phyloP scores from a whole-genome alignment of 2,329 filamentous ascomycete species.

The Cyanodermella asteris region DNA sequence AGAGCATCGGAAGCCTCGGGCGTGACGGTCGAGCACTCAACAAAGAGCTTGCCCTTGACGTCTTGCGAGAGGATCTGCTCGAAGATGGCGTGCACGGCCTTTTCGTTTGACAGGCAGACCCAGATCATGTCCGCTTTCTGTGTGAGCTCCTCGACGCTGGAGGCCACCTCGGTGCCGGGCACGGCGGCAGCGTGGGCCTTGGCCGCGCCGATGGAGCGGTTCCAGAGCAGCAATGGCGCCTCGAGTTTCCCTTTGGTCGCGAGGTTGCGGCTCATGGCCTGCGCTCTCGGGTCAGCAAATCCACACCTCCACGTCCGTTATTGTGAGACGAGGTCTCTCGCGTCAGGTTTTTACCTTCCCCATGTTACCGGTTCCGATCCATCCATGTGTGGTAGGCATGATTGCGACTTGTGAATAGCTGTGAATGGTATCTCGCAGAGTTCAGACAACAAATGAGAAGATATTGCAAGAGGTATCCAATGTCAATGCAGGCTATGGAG shows the following conservation, averaged over 20 bases:
- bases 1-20: constrained; percentile 54
- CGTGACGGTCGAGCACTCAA: constrained; percentile 76
- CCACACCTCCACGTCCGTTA: constrained; percentile 1
- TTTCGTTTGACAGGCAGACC: constrained; percentile 39
- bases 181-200: constrained; percentile 41
- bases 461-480: too few relatives aligned
- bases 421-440: too few relatives aligned
- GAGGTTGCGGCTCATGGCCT: constrained; percentile 74
- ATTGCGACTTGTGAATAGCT: too few relatives aligned
- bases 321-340: constrained; percentile 4
- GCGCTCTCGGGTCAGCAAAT: constrained; percentile 1
- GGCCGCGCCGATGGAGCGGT: constrained; percentile 49
- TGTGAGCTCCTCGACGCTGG: constrained; percentile 44
- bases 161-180: constrained; percentile 40
- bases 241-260: constrained; percentile 53
- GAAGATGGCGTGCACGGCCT: constrained; percentile 43
- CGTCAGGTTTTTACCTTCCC: constrained; percentile 9
- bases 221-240: constrained; percentile 55
- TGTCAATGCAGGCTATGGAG: too few relatives aligned
- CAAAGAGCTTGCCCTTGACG: constrained; percentile 51
- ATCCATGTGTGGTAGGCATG: too few relatives aligned
- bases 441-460: too few relatives aligned
- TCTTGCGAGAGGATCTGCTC: constrained; percentile 32
- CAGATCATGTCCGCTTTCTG: constrained; percentile 57
- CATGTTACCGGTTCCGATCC: constrained; percentile 11